Percentiles rank a stretch among this genome's conserved stretches.
phyloP scores from a whole-genome alignment of 2,329 filamentous ascomycete species.

The Zalaria sp. region DNA sequence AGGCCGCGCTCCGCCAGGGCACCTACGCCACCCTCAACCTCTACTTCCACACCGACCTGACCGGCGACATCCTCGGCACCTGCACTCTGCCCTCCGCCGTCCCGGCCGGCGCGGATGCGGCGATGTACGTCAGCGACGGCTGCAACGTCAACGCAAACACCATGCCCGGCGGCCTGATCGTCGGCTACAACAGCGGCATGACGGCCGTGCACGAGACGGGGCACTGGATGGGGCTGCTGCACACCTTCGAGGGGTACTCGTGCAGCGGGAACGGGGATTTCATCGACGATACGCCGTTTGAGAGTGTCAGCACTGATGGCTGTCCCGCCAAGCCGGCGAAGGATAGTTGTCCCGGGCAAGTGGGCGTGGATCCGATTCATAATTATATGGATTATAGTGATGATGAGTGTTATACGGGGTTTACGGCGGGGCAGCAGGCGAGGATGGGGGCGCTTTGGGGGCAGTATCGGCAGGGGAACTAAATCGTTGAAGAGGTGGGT shows the following conservation, averaged over 20 bases:
- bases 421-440: slow-evolving; percentile 34
- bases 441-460: slow-evolving; percentile 40
- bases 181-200: slow-evolving; percentile 34
- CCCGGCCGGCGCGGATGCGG: slow-evolving; percentile 22
- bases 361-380: slow-evolving; percentile 37
- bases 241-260: slow-evolving; percentile 31
- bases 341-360: slow-evolving; percentile 33
- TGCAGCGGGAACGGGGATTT: slow-evolving; percentile 31
- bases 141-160: slow-evolving; percentile 44
- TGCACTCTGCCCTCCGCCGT: slow-evolving; percentile 35
- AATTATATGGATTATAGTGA: slow-evolving; percentile 48
- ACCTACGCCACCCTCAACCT: slow-evolving; percentile 42
- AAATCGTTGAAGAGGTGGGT: background rate
- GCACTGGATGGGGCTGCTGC: slow-evolving; percentile 33
- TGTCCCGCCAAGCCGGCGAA: slow-evolving; percentile 36
- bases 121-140: slow-evolving; percentile 36
- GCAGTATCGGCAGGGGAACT: slow-evolving; percentile 25
- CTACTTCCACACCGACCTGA: slow-evolving; percentile 44
- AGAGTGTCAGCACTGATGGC: slow-evolving; percentile 35
- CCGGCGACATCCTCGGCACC: slow-evolving; percentile 34
- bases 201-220: slow-evolving; percentile 35
- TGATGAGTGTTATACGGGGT: slow-evolving; percentile 40
- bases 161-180: slow-evolving; percentile 37
- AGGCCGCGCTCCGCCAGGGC: slow-evolving; percentile 37
- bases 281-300: slow-evolving; percentile 28